These are phyloP conservation scores for Colletotrichum musae DNA, from an alignment of 2,329 filamentous ascomycete species.

Conservation along the genomic window DNA sequence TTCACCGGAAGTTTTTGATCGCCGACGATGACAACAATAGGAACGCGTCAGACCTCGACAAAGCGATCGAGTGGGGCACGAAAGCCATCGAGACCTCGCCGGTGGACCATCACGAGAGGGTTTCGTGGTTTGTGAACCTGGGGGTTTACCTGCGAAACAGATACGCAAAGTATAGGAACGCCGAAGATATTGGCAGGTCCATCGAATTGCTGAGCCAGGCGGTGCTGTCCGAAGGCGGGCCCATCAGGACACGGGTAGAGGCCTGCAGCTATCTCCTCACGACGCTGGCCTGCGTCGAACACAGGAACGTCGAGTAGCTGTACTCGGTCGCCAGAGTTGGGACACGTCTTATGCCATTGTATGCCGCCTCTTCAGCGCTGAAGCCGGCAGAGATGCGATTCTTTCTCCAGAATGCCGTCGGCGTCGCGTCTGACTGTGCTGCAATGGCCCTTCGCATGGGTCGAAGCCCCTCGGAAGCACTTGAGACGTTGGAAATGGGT, in stretches of 20 bases:
- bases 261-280: no score
- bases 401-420: slow-evolving; percentile 35
- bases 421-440: slow-evolving; percentile 45
- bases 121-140: not conserved
- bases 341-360: rapidly evolving
- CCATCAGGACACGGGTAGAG: no score
- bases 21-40: no score
- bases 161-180: not conserved
- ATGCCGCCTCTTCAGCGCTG: not conserved
- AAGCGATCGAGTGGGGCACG: not conserved
- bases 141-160: not conserved
- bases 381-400: slow-evolving; percentile 43
- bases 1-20: not conserved
- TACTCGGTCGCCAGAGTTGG: not conserved
- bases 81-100: not conserved
- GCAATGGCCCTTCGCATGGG: slow-evolving; percentile 42
- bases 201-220: not conserved
- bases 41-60: not conserved
- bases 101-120: not conserved
- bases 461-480: slow-evolving; percentile 29
- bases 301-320: no score
- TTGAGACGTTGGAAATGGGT: slow-evolving; percentile 46
- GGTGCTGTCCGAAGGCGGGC: no score
- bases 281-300: no score
- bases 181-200: not conserved